Evolutionary conservation across 495 filamentous ascomycete genomes (phyloP).

Genomic region (Penicillium crystallinum): DNA sequence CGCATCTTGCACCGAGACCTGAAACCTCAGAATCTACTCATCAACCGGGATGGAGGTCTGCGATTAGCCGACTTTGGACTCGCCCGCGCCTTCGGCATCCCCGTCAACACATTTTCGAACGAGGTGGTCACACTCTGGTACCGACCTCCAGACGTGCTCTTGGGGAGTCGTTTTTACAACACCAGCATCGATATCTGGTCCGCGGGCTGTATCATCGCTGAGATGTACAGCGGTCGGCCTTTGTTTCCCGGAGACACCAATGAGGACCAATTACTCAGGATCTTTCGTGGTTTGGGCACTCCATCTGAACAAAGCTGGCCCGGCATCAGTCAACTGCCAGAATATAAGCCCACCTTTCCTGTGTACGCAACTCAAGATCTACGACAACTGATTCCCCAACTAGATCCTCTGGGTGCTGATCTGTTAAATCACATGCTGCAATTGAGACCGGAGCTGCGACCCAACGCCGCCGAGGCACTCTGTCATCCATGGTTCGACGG

Average conservation of each 20-base stretch:
- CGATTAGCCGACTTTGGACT: background rate
- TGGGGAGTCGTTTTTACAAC: background rate
- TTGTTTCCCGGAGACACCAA: background rate
- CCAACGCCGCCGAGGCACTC: no score
- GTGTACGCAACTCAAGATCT: no score
- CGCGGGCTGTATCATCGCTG: background rate
- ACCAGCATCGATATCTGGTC: background rate
- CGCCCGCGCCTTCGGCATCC: background rate
- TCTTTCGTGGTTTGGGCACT: background rate
- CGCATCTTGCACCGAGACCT: background rate
- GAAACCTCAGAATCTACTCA: background rate
- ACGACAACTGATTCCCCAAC: no score
- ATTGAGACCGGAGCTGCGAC: no score
- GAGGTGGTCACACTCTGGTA: background rate
- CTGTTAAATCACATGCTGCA: no score
- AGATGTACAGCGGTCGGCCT: background rate
- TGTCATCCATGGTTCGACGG: no score
- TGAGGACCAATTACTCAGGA: background rate
- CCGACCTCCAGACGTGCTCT: background rate
- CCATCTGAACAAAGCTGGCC: background rate
- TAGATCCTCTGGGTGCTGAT: no score
- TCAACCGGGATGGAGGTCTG: background rate
- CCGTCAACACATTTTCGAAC: background rate
- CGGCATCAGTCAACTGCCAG: background rate
- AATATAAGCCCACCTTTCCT: background rate